phyloP scores from a whole-genome alignment of 2,329 filamentous ascomycete genomes.

The Venturia oleaginea region DNA sequence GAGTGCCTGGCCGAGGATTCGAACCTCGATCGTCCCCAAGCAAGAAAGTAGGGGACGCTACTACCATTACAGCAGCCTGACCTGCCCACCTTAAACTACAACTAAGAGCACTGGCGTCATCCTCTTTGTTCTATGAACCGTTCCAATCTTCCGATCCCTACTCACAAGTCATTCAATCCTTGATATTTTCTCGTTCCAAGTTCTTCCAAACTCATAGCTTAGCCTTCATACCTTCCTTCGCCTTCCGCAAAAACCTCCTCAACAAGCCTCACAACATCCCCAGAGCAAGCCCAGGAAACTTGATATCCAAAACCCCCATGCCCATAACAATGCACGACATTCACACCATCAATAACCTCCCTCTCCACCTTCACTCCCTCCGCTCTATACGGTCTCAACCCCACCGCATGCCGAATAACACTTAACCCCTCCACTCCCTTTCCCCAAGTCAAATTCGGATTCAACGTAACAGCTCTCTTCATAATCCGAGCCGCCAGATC shows the following conservation, averaged over 20 bases:
- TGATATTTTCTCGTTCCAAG: neutral
- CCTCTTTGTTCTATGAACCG: too few relatives aligned
- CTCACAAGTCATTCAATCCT: neutral
- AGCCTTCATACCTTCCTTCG: neutral
- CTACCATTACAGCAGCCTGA: neutral
- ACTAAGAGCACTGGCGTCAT: too few relatives aligned
- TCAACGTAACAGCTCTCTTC: slow-evolving; percentile 59
- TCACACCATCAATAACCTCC: slow-evolving; percentile 54
- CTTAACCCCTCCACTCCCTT: slow-evolving; percentile 64
- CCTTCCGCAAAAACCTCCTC: neutral
- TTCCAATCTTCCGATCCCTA: neutral
- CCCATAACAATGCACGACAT: slow-evolving; percentile 71
- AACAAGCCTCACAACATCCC: slow-evolving; percentile 33
- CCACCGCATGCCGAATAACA: slow-evolving; percentile 76
- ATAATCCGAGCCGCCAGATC: slow-evolving; percentile 77
- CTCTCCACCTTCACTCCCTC: slow-evolving; percentile 68
- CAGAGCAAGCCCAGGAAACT: slow-evolving; percentile 34
- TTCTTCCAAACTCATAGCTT: neutral
- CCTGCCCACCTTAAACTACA: too few relatives aligned
- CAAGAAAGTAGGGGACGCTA: neutral
- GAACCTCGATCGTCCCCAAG: neutral
- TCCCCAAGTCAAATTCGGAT: slow-evolving; percentile 55
- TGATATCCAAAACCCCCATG: slow-evolving; percentile 70
- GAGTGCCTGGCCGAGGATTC: neutral
- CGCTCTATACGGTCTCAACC: slow-evolving; percentile 64